Evolutionary conservation across 2,329 filamentous ascomycete species (phyloP).

Genomic region (Xylariaceae sp.): DNA sequence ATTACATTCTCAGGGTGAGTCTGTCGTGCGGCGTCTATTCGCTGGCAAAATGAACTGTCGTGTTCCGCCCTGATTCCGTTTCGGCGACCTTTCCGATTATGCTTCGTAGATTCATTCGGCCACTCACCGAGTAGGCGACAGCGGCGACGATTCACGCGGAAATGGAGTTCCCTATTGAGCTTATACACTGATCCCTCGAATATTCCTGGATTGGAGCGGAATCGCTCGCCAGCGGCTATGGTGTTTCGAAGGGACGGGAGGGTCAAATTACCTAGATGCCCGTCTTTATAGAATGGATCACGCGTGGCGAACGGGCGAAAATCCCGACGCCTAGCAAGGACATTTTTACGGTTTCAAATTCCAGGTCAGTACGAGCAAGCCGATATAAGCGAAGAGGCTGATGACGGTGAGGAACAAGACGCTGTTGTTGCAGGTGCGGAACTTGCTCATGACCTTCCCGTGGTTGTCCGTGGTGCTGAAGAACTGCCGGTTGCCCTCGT

Average conservation of each 20-base stretch:
- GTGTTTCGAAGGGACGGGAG: not conserved
- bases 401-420: slow-evolving; percentile 54
- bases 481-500: slow-evolving; percentile 92
- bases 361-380: slow-evolving; percentile 54
- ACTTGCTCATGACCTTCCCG: slow-evolving; percentile 48
- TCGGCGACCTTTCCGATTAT: not conserved
- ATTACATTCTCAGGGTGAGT: slow-evolving; percentile 2
- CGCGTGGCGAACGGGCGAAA: not conserved
- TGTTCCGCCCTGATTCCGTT: slow-evolving; percentile 1
- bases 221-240: not conserved
- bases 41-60: slow-evolving; percentile 16
- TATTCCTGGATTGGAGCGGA: not conserved
- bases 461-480: slow-evolving; percentile 57
- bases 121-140: not conserved
- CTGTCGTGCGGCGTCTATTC: slow-evolving; percentile 10
- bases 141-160: not conserved
- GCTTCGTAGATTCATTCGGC: not conserved
- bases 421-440: slow-evolving; percentile 61
- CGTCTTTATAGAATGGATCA: not conserved
- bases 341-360: slow-evolving; percentile 33
- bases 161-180: not conserved
- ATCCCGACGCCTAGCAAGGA: not conserved
- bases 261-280: not conserved
- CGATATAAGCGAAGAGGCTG: slow-evolving; percentile 55
- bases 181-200: not conserved